phyloP scores from a whole-genome alignment of 1,284 basidiomycete species.

The Bondarzewia mesenterica region DNA sequence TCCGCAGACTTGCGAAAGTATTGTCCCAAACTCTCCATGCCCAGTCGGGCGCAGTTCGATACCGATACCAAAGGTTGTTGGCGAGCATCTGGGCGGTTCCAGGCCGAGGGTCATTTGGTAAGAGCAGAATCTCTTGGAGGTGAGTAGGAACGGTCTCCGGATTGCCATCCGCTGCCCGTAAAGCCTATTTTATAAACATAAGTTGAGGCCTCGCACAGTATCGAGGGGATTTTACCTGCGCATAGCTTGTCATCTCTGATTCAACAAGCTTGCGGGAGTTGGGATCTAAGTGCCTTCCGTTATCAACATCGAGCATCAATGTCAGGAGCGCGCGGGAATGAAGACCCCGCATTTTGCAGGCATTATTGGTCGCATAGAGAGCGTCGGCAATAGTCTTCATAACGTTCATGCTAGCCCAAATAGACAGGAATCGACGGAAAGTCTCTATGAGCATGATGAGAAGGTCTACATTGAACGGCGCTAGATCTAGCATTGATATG shows the following conservation, averaged over 20 bases:
- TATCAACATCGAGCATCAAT: constrained; percentile 57
- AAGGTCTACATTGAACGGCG: constrained; percentile 36
- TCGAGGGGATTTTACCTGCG: constrained; percentile 35
- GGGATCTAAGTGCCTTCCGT: constrained; percentile 43
- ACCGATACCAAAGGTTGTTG: constrained; percentile 72
- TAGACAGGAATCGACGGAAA: constrained; percentile 54
- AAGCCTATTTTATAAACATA: constrained; percentile 32
- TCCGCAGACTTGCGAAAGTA: constrained; percentile 50
- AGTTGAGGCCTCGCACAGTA: neutral
- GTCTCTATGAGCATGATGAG: constrained; percentile 56
- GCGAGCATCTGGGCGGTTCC: constrained; percentile 64
- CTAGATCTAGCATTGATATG: constrained; percentile 44
- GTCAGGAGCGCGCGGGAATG: constrained; percentile 55
- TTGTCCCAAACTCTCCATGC: constrained; percentile 77
- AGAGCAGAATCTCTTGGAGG: constrained; percentile 58
- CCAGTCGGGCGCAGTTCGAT: constrained; percentile 62
- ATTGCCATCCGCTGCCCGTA: constrained; percentile 36
- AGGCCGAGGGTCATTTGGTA: constrained; percentile 46
- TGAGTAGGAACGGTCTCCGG: constrained; percentile 46
- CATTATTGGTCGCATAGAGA: constrained; percentile 53
- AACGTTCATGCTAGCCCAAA: constrained; percentile 73
- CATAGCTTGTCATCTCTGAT: constrained; percentile 50
- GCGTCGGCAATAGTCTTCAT: constrained; percentile 44
- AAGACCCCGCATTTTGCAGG: constrained; percentile 53
- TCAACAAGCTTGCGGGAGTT: constrained; percentile 48